Conservation (phyloP, 2,329 filamentous ascomycete species). For the Cordyceps javanica region DNA sequence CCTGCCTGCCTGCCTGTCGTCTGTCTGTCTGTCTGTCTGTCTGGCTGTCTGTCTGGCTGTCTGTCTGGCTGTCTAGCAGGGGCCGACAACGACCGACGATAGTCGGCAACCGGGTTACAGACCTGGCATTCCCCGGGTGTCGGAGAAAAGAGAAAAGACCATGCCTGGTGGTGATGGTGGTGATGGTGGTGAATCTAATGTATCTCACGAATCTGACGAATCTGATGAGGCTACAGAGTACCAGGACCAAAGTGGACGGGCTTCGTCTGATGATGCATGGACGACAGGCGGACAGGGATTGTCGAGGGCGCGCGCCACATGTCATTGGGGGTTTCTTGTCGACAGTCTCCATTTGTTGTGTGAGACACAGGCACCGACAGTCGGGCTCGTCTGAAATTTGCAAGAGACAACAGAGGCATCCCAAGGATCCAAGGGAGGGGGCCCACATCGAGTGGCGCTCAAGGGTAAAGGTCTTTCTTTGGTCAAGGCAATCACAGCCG, state of each 20-base stretch:
- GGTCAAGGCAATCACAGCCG: background rate
- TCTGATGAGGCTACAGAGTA: background rate
- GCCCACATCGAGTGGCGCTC: constrained; percentile 8
- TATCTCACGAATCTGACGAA: background rate
- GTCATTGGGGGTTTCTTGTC: background rate
- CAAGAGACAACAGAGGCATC: background rate
- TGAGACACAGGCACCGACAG: constrained; percentile 5
- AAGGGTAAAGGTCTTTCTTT: background rate
- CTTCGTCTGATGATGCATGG: background rate
- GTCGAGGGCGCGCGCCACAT: background rate
- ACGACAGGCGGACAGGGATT: background rate
- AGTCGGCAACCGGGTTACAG: background rate
- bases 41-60: no score
- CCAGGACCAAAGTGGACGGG: no score
- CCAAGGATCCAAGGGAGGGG: background rate
- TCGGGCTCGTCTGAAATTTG: background rate
- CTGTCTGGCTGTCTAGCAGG: background rate
- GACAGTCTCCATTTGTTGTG: background rate
- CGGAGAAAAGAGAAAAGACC: constrained; percentile 10
- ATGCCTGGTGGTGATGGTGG: background rate
- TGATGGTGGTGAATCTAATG: background rate
- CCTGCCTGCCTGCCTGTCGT: no score
- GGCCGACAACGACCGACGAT: background rate
- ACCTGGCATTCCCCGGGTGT: background rate
- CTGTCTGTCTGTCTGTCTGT: no score